Conservation (phyloP, 495 filamentous ascomycete genomes). For the Aspergillus conjunctus region DNA sequence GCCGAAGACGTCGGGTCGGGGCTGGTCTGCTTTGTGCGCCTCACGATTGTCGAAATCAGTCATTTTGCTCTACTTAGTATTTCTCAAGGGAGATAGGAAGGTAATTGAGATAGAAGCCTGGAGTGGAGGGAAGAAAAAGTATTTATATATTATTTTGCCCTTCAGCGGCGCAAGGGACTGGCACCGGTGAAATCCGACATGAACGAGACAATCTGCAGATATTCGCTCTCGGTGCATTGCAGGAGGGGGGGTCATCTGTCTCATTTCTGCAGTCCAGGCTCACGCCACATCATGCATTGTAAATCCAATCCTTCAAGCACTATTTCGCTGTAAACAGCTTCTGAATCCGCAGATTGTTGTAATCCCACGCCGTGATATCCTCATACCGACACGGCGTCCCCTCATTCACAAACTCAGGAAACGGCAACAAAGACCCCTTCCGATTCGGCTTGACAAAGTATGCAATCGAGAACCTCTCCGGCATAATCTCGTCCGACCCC, state of each 20-base stretch:
- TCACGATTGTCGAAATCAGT: background rate
- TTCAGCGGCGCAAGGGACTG: conserved; percentile 1
- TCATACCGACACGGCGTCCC: conserved; percentile 27
- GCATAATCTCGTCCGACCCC: conserved; percentile 25
- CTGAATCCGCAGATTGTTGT: too few relatives aligned
- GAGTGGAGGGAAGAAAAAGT: background rate
- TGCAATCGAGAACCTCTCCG: conserved; percentile 32
- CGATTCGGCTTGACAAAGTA: conserved; percentile 37
- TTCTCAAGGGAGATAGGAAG: background rate
- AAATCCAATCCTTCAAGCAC: too few relatives aligned
- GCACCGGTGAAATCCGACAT: background rate
- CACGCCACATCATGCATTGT: background rate
- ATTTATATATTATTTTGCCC: background rate
- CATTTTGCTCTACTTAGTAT: background rate
- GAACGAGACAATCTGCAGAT: background rate
- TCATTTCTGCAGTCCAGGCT: background rate
- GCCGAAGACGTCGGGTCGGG: conserved; percentile 39
- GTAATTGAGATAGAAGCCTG: background rate
- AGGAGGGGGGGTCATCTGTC: background rate
- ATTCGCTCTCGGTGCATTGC: background rate
- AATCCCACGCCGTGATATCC: conserved; percentile 30
- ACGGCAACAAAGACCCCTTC: conserved; percentile 25
- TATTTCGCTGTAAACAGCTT: background rate
- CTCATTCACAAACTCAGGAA: conserved; percentile 23
- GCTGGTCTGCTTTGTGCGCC: background rate